Percentiles rank a stretch among this genome's conserved stretches.
These are phyloP conservation scores for Silene vulgaris DNA, from an alignment of 179 eudicot genomes.

Conservation along the genomic window DNA sequence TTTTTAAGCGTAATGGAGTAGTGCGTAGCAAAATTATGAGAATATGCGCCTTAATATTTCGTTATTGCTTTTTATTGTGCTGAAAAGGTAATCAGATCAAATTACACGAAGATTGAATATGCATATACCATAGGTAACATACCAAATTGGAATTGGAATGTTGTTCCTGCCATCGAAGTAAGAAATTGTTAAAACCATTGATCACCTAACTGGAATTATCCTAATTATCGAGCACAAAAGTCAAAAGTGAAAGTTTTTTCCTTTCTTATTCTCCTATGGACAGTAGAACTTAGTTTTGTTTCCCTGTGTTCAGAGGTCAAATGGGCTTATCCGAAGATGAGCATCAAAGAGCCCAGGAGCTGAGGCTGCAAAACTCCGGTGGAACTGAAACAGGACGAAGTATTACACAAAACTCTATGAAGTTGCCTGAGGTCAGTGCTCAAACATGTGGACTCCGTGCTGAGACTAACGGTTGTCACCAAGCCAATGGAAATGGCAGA, in stretches of 20 bases:
- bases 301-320: constrained; percentile 63
- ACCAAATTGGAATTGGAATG: too few relatives aligned
- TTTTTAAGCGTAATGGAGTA: too few relatives aligned
- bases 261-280: background rate
- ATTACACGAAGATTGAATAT: too few relatives aligned
- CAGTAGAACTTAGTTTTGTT: background rate
- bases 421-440: constrained; percentile 22
- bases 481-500: constrained; percentile 41
- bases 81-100: too few relatives aligned
- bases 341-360: constrained; percentile 62
- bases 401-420: constrained; percentile 22
- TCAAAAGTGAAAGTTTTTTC: background rate
- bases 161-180: background rate
- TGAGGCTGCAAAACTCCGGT: constrained; percentile 48
- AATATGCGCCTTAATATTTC: too few relatives aligned
- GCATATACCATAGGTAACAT: too few relatives aligned
- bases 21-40: too few relatives aligned
- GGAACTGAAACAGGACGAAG: constrained; percentile 30
- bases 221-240: background rate
- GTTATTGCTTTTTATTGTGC: too few relatives aligned
- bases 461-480: constrained; percentile 47
- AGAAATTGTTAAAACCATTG: background rate
- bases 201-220: background rate
- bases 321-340: constrained; percentile 93
- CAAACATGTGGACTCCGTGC: constrained; percentile 32